phyloP scores from a whole-genome alignment of 2,329 filamentous ascomycete genomes.

The Parasarocladium wereldwijsianum region DNA sequence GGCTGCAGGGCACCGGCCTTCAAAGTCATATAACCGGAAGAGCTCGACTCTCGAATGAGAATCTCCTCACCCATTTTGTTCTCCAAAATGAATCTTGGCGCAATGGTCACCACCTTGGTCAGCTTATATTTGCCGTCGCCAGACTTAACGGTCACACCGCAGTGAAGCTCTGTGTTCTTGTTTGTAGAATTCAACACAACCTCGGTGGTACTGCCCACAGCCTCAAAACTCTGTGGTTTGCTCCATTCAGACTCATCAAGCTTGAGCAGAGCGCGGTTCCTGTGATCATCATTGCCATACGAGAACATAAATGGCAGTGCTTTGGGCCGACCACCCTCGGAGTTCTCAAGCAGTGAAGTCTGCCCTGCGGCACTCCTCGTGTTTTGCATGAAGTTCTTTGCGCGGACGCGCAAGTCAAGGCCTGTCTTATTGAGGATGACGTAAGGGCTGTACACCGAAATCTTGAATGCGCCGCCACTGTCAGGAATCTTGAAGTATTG shows the following conservation, averaged over 20 bases:
- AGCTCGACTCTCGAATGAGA: conserved; percentile 81
- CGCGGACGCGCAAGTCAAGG: conserved; percentile 71
- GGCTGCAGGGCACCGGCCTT: conserved; percentile 69
- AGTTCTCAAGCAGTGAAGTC: conserved; percentile 37
- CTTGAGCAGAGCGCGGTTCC: conserved; percentile 78
- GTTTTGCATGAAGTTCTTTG: conserved; percentile 76
- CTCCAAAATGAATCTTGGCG: conserved; percentile 84
- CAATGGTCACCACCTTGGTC: conserved; percentile 86
- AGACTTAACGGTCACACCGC: conserved; percentile 76
- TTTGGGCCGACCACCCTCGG: conserved; percentile 46
- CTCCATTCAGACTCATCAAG: conserved; percentile 90
- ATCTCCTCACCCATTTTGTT: conserved; percentile 85
- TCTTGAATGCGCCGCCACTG: conserved; percentile 88
- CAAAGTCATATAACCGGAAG: conserved; percentile 68
- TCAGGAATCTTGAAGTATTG: conserved; percentile 87
- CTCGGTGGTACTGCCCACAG: conserved; percentile 84
- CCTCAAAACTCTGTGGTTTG: conserved; percentile 94
- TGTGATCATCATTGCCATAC: conserved; percentile 73
- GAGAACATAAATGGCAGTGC: conserved; percentile 93
- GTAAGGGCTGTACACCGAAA: conserved; percentile 90
- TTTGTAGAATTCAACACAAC: conserved; percentile 64
- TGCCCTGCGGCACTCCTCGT: conserved; percentile 76
- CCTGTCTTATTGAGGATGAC: conserved; percentile 93
- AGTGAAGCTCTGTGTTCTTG: conserved; percentile 68
- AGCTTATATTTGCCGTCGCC: conserved; percentile 97